These are phyloP conservation scores for Nigrograna mackinnonii DNA, from an alignment of 2,329 filamentous ascomycete species.

Conservation along the genomic window DNA sequence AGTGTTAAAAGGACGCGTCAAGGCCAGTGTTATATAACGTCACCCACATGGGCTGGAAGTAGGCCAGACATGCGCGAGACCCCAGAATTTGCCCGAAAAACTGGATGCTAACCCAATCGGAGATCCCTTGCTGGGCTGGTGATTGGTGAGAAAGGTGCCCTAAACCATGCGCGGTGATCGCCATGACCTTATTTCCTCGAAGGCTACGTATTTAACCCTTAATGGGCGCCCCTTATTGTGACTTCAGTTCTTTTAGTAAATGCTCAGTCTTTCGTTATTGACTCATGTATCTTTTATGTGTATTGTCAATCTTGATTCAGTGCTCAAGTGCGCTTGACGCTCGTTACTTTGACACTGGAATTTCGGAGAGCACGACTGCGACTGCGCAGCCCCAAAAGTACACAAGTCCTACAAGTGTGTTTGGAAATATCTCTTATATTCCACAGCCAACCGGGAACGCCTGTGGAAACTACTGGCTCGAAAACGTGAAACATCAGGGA, in stretches of 20 bases:
- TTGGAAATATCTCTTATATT: slow-evolving; percentile 10
- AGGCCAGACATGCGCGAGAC: too few species aligned
- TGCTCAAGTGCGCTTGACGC: not conserved
- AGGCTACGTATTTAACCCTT: not conserved
- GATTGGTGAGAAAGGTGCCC: not conserved
- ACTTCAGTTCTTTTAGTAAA: not conserved
- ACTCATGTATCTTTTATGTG: not conserved
- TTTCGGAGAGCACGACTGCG: not conserved
- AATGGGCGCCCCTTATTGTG: not conserved
- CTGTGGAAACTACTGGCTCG: slow-evolving; percentile 44
- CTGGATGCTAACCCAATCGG: too few species aligned
- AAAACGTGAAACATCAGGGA: slow-evolving; percentile 46
- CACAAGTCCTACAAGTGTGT: slow-evolving; percentile 3
- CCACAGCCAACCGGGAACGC: slow-evolving; percentile 14
- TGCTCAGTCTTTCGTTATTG: not conserved
- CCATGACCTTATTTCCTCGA: not conserved
- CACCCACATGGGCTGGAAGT: too few species aligned
- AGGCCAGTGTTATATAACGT: too few species aligned
- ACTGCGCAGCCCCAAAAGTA: not conserved
- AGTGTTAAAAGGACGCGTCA: too few species aligned
- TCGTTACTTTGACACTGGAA: not conserved
- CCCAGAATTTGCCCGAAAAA: too few species aligned
- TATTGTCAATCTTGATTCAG: not conserved
- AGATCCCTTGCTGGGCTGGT: too few species aligned
- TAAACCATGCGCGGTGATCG: not conserved